Percentiles rank a stretch among this genome's conserved stretches.
Evolutionary conservation across 1,284 basidiomycete genomes (phyloP).

Genomic region (Stygiomarasmius scandens): DNA sequence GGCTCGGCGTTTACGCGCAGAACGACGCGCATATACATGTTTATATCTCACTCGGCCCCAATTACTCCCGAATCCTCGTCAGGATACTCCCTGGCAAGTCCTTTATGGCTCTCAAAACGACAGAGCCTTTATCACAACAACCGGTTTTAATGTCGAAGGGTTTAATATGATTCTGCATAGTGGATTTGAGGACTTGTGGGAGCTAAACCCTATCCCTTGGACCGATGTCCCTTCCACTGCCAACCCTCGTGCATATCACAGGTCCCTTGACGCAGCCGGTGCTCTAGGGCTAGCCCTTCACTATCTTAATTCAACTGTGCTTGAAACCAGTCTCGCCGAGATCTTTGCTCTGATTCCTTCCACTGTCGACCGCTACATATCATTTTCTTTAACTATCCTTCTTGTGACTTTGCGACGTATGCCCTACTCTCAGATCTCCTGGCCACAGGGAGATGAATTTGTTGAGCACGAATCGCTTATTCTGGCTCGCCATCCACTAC

Average conservation of each 20-base stretch:
- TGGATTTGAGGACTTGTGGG: conserved; percentile 28
- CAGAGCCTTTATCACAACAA: no score
- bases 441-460: conserved; percentile 36
- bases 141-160: no score
- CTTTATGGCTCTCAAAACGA: no score
- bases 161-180: no score
- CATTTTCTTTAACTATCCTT: conserved; percentile 27
- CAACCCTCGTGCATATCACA: conserved; percentile 27
- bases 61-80: no score
- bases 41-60: no score
- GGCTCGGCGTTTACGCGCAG: no score
- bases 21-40: no score
- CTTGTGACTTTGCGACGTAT: conserved; percentile 30
- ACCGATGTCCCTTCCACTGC: conserved; percentile 29
- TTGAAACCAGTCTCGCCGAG: conserved; percentile 36
- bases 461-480: conserved; percentile 32
- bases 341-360: conserved; percentile 38
- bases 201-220: conserved; percentile 34
- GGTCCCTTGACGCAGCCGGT: conserved; percentile 47
- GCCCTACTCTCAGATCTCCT: conserved; percentile 36
- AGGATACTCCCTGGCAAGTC: no score
- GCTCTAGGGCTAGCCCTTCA: conserved; percentile 49
- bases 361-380: conserved; percentile 37
- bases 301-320: conserved; percentile 45
- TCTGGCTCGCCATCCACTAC: conserved; percentile 34